Conservation (phyloP, 495 filamentous ascomycete species). For the Neurospora sp. region DNA sequence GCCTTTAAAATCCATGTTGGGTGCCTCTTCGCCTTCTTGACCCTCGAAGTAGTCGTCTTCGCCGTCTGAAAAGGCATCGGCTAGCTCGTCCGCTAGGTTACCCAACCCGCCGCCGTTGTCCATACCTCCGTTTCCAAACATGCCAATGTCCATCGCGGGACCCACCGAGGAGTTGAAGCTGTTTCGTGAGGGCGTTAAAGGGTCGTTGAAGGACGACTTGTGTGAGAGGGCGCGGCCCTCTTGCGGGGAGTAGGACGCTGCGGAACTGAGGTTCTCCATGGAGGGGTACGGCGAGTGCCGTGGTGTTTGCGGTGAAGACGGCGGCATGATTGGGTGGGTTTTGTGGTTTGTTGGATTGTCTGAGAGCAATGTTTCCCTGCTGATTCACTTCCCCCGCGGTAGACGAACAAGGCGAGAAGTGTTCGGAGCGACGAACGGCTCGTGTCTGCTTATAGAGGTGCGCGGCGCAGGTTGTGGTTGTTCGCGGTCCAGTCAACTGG, state of each 20-base stretch:
- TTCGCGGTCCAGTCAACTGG: not conserved
- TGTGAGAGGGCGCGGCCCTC: conserved; percentile 36
- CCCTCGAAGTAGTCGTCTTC: conserved; percentile 49
- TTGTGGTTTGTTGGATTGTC: not conserved
- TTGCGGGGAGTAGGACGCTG: conserved; percentile 31
- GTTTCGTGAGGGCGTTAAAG: conserved; percentile 46
- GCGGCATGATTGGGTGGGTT: conserved; percentile 9
- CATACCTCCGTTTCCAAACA: conserved; percentile 32
- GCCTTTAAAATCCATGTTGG: conserved; percentile 20
- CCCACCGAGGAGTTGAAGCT: conserved; percentile 37
- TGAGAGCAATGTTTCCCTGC: not conserved
- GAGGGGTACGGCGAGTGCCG: conserved; percentile 59
- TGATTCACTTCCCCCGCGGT: not conserved
- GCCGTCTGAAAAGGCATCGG: conserved; percentile 47
- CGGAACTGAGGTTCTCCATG: conserved; percentile 43
- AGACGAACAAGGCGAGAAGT: not conserved
- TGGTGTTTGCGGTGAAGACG: conserved; percentile 51
- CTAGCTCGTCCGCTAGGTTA: conserved; percentile 74
- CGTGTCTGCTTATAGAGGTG: not conserved
- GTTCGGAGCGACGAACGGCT: not conserved
- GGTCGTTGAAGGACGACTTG: conserved; percentile 54
- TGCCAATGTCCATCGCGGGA: conserved; percentile 34
- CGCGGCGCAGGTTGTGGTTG: not conserved
- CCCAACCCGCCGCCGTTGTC: conserved; percentile 54
- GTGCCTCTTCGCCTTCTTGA: conserved; percentile 27